A percentile compares a stretch with the other conserved stretches of the same genome.
Evolutionary conservation across 2,329 filamentous ascomycete genomes (phyloP).

Genomic region (Trichoderma sp.): DNA sequence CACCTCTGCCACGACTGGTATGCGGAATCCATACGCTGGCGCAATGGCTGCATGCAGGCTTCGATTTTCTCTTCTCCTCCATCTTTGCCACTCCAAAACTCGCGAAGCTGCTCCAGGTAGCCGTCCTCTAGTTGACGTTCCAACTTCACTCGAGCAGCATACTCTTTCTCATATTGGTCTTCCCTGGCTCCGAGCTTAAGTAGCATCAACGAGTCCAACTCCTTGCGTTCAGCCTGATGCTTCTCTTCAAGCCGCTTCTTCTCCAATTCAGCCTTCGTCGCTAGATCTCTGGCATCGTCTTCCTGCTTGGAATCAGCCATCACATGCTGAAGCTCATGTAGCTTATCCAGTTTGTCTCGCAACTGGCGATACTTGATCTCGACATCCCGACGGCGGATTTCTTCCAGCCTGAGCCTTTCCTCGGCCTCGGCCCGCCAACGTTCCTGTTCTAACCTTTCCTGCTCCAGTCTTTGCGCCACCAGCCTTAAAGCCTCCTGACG

Average conservation of each 20-base stretch:
- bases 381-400: conserved; percentile 43
- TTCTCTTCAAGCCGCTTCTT: conserved; percentile 38
- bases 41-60: conserved; percentile 40
- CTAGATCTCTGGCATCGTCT: conserved; percentile 36
- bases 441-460: conserved; percentile 42
- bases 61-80: conserved; percentile 37
- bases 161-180: conserved; percentile 43
- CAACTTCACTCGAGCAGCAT: conserved; percentile 41
- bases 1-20: conserved; percentile 46
- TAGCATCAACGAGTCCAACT: conserved; percentile 33
- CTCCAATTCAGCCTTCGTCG: conserved; percentile 29
- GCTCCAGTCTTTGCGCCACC: conserved; percentile 43
- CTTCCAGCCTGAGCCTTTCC: conserved; percentile 45
- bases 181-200: conserved; percentile 40
- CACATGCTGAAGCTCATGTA: conserved; percentile 48
- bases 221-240: conserved; percentile 39
- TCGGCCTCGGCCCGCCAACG: conserved; percentile 41
- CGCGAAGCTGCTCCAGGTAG: conserved; percentile 44
- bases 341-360: conserved; percentile 38
- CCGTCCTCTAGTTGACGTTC: conserved; percentile 48
- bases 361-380: conserved; percentile 44
- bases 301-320: conserved; percentile 44
- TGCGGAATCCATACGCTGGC: conserved; percentile 45
- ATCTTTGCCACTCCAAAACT: conserved; percentile 43
- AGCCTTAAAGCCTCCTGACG: conserved; percentile 47